A percentile compares a stretch with the other conserved stretches of the same genome.
Evolutionary conservation across 768 basidiomycete species (phyloP).

Genomic region (Pleurotus salmoneostramineus): DNA sequence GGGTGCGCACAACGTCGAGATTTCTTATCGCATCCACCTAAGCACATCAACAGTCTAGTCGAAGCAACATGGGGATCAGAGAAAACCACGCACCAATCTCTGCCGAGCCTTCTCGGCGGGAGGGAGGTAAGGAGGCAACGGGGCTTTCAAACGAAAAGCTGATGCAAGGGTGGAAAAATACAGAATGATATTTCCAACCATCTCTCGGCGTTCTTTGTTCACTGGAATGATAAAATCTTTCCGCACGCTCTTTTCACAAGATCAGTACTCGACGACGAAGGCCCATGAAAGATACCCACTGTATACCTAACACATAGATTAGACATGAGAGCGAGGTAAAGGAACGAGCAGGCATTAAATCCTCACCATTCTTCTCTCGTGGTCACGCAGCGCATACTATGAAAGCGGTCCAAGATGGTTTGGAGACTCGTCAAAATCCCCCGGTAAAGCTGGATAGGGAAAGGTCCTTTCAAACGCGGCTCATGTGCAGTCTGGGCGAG

Average conservation of each 20-base stretch:
- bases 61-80: neutral
- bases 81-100: conserved; percentile 51
- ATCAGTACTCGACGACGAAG: neutral
- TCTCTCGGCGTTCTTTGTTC: conserved; percentile 83
- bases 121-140: conserved; percentile 94
- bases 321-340: conserved; percentile 7
- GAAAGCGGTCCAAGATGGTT: conserved; percentile 82
- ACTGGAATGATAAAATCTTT: conserved; percentile 90
- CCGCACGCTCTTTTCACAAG: conserved; percentile 58
- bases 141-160: conserved; percentile 81
- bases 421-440: conserved; percentile 80
- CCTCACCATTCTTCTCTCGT: conserved; percentile 87
- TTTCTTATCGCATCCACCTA: conserved; percentile 80
- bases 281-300: conserved; percentile 33
- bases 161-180: conserved; percentile 80
- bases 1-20: conserved; percentile 84
- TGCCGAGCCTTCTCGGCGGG: conserved; percentile 85
- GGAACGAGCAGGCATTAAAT: conserved; percentile 13
- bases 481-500: conserved; percentile 89
- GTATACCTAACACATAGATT: conserved; percentile 55
- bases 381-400: conserved; percentile 97
- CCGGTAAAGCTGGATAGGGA: conserved; percentile 83
- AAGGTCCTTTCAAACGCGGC: conserved; percentile 93
- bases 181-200: conserved; percentile 94
- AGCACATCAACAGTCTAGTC: neutral